These are phyloP conservation scores for Lentinula guzmanii DNA, from an alignment of 768 basidiomycete species.

Conservation along the genomic window DNA sequence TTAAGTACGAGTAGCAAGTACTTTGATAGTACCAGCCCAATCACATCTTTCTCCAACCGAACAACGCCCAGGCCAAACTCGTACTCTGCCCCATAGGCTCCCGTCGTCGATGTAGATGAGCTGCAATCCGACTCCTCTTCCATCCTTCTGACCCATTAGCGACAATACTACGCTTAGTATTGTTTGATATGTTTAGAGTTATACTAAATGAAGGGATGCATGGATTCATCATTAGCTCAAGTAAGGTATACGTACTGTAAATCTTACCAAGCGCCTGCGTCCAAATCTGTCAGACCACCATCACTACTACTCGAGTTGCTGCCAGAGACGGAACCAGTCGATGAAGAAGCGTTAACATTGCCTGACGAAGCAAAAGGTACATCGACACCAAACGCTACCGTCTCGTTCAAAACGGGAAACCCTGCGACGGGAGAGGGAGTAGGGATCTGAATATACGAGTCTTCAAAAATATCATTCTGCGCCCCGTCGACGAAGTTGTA, in stretches of 20 bases:
- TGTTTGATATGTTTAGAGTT: not conserved
- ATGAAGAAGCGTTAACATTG: not conserved
- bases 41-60: not conserved
- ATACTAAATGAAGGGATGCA: not conserved
- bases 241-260: not conserved
- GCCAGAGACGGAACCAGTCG: not conserved
- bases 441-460: conserved; percentile 44
- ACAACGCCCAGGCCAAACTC: conserved; percentile 1
- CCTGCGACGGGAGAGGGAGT: conserved; percentile 35
- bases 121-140: conserved; percentile 3
- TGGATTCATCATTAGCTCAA: not conserved
- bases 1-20: too few relatives aligned
- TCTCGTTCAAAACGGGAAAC: conserved; percentile 22
- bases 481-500: conserved; percentile 72
- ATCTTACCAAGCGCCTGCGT: not conserved
- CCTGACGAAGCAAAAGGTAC: not conserved
- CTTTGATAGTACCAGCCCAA: too few relatives aligned
- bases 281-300: too few relatives aligned
- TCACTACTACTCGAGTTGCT: not conserved
- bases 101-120: not conserved
- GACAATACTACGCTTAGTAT: not conserved
- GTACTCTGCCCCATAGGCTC: not conserved
- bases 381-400: not conserved
- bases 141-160: not conserved
- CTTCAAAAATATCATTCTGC: conserved; percentile 67